Evolutionary conservation across 2,329 filamentous ascomycete species (phyloP).

Genomic region (Clarireedia homoeocarpa): DNA sequence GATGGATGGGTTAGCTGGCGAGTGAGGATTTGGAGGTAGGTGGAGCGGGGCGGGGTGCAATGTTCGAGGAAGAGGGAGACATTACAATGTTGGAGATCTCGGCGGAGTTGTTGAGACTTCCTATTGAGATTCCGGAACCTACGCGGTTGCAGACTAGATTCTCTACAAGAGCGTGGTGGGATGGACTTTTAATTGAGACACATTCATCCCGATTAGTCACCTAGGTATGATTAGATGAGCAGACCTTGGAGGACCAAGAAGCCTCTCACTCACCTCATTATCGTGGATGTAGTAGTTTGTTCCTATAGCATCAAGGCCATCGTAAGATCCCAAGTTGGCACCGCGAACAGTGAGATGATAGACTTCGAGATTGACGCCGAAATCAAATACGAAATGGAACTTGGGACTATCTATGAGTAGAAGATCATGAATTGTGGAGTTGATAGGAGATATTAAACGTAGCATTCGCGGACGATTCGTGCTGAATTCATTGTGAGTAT

Average conservation of each 20-base stretch:
- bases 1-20: neutral
- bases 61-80: neutral
- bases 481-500: slow-evolving; percentile 31
- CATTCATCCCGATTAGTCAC: slow-evolving; percentile 33
- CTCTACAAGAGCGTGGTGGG: slow-evolving; percentile 30
- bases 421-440: slow-evolving; percentile 23
- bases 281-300: slow-evolving; percentile 33
- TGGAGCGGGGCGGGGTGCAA: neutral
- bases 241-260: neutral
- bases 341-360: slow-evolving; percentile 34
- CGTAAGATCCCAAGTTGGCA: slow-evolving; percentile 31
- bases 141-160: slow-evolving; percentile 32
- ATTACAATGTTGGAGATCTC: slow-evolving; percentile 7
- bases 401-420: slow-evolving; percentile 25
- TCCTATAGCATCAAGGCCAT: slow-evolving; percentile 31
- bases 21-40: neutral
- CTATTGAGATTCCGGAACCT: slow-evolving; percentile 32
- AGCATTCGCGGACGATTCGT: slow-evolving; percentile 23
- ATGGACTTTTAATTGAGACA: slow-evolving; percentile 32
- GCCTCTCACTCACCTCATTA: slow-evolving; percentile 21
- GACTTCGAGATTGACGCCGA: slow-evolving; percentile 30
- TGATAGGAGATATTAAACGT: slow-evolving; percentile 14
- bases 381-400: slow-evolving; percentile 33
- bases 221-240: neutral
- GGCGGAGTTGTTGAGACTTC: slow-evolving; percentile 20